A percentile compares a stretch with the other conserved stretches of the same genome.
Evolutionary conservation across 495 filamentous ascomycete species (phyloP).

Genomic region (Podospora pseudopauciseta): DNA sequence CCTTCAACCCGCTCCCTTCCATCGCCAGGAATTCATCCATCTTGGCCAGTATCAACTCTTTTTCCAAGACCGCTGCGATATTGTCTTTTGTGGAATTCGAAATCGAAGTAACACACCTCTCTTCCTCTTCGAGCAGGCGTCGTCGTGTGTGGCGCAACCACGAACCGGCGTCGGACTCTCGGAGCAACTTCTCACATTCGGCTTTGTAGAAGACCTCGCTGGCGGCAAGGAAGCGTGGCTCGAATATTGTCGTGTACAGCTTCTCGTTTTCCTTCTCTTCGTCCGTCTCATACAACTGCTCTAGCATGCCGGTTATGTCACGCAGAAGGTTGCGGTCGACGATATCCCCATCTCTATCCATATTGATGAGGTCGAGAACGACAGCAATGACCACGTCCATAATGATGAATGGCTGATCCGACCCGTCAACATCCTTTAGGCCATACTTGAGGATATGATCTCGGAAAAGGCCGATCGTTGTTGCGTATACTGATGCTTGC

Average conservation of each 20-base stretch:
- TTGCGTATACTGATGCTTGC: conserved; percentile 73
- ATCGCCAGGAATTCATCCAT: conserved; percentile 78
- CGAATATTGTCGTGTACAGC: conserved; percentile 81
- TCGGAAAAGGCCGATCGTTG: conserved; percentile 82
- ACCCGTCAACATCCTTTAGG: conserved; percentile 32
- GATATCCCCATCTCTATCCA: conserved; percentile 86
- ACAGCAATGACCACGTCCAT: conserved; percentile 73
- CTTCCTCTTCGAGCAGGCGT: conserved; percentile 74
- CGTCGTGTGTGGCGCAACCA: conserved; percentile 77
- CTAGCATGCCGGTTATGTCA: conserved; percentile 84
- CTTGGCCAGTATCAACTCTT: conserved; percentile 70
- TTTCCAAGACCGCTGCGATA: conserved; percentile 73
- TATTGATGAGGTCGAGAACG: conserved; percentile 83
- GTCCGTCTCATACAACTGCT: conserved; percentile 78
- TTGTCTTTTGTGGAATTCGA: conserved; percentile 65
- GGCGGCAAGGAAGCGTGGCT: conserved; percentile 66
- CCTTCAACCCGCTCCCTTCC: conserved; percentile 75
- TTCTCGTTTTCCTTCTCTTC: conserved; percentile 70
- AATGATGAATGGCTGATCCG: conserved; percentile 44
- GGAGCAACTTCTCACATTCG: conserved; percentile 70
- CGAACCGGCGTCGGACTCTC: conserved; percentile 71
- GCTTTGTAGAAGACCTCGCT: conserved; percentile 70
- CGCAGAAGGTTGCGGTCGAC: conserved; percentile 81
- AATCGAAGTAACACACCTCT: conserved; percentile 75
- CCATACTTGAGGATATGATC: conserved; percentile 67